Evolutionary conservation across 768 basidiomycete genomes (phyloP).

Genomic region (Sutorius australiensis): DNA sequence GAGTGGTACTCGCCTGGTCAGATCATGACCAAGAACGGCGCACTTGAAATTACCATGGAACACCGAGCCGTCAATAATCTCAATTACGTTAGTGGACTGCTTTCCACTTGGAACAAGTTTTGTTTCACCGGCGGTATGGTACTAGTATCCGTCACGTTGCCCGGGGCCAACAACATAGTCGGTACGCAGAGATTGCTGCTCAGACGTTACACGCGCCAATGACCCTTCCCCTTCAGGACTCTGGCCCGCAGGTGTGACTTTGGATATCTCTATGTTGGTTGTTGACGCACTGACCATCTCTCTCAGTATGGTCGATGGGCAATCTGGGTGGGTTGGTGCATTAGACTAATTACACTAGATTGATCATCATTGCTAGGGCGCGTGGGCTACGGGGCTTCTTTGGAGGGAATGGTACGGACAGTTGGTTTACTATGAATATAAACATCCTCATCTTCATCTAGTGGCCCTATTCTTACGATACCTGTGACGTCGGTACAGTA

Average conservation of each 20-base stretch:
- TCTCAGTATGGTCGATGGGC: slow-evolving; percentile 66
- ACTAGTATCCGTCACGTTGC: slow-evolving; percentile 63
- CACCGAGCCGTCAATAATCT: slow-evolving; percentile 65
- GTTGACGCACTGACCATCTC: slow-evolving; percentile 11
- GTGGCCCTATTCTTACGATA: slow-evolving; percentile 84
- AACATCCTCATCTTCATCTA: slow-evolving; percentile 20
- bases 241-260: slow-evolving; percentile 59
- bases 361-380: slow-evolving; percentile 44
- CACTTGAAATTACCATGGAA: slow-evolving; percentile 70
- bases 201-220: neutral
- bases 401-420: slow-evolving; percentile 71
- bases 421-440: neutral
- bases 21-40: slow-evolving; percentile 68
- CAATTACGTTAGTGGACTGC: slow-evolving; percentile 67
- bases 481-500: slow-evolving; percentile 91
- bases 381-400: slow-evolving; percentile 81
- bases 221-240: slow-evolving; percentile 38
- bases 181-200: slow-evolving; percentile 25
- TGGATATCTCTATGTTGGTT: neutral
- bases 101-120: slow-evolving; percentile 83
- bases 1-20: slow-evolving; percentile 90
- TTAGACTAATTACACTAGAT: neutral
- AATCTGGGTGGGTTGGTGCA: slow-evolving; percentile 54
- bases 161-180: slow-evolving; percentile 57
- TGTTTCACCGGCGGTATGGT: slow-evolving; percentile 90